phyloP scores from a whole-genome alignment of 352 stramenopile species.

The Phytopythium helicoides region DNA sequence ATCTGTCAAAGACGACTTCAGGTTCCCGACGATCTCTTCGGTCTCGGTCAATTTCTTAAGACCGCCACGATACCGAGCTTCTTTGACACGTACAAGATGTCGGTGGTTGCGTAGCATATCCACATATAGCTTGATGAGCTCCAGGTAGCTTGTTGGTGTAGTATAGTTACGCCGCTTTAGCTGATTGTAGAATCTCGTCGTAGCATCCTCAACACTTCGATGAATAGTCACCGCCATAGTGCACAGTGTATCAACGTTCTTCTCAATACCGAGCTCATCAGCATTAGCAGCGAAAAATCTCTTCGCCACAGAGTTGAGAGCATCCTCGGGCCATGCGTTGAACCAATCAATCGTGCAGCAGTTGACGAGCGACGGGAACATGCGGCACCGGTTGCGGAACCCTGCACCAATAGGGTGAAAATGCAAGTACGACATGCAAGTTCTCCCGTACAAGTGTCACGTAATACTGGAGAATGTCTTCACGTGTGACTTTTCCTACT shows the following conservation, averaged over 20 bases:
- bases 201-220: slow-evolving; percentile 87
- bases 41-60: slow-evolving; percentile 93
- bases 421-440: slow-evolving; percentile 92
- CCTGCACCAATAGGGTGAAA: slow-evolving; percentile 90
- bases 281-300: slow-evolving; percentile 86
- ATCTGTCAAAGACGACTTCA: slow-evolving; percentile 91
- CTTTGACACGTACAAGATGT: slow-evolving; percentile 78
- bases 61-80: slow-evolving; percentile 77
- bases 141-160: slow-evolving; percentile 94
- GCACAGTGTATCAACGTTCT: slow-evolving; percentile 87
- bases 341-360: slow-evolving; percentile 97
- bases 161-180: slow-evolving; percentile 93
- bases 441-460: slow-evolving; percentile 92
- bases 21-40: slow-evolving; percentile 90
- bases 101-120: slow-evolving; percentile 89
- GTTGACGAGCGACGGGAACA: slow-evolving; percentile 94
- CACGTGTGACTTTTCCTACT: slow-evolving; percentile 77
- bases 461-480: slow-evolving; percentile 87
- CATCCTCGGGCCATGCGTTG: slow-evolving; percentile 94
- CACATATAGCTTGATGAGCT: slow-evolving; percentile 94
- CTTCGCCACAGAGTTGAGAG: slow-evolving; percentile 89
- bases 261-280: slow-evolving; percentile 86
- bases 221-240: slow-evolving; percentile 94
- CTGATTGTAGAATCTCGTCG: slow-evolving; percentile 72
- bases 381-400: slow-evolving; percentile 92